Base-by-base conservation (phyloP, 306 rosid genomes). In the Inga laurina region DNA sequence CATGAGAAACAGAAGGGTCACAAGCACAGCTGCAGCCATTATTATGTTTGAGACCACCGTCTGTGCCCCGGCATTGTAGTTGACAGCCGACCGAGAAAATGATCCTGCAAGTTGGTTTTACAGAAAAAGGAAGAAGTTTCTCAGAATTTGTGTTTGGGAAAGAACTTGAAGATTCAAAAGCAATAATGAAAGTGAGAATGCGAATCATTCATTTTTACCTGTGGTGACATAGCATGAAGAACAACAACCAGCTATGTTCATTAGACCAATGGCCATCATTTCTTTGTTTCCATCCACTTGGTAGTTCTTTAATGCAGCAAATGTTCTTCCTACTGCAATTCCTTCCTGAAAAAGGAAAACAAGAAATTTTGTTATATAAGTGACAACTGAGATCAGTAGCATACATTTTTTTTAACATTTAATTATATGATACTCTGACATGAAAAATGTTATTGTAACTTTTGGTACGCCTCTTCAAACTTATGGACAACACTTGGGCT, bases 201-300 rank as follows among this genome's bases (percentile, higher is more conserved):
- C 7, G n/a, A 72, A 71, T 69, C 69, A 76, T 72, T 56, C 62
- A 6, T 56, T 84, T 6, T 56, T 84, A 79, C 99, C 99, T 79
- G 99, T 86, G 21, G 99, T 94, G 32, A 97, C 97, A 85, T 92
- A 97, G 77, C 99, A 94, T 34, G 99, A 94, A 85, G 94, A 90
- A 79, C 95, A 97, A 84, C 92, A 93, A 35, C 99, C 99, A 76
- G 95, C 94, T 7, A 97, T 88, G 92, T 94, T 97, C 99, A 91
- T 94, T n/a, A 97, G 54, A 69, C 98, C 99, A 79, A 97, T 92
- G 45, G 98, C 99, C 90, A 94, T 92, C 99, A 97, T 94, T 90
- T 97, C 99, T 88, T 97, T 97, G 91, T 97, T 97, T 83, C 98
- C 99, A 86, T 97, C 99, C 37, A 94, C 98, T 84, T 97, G 99